Conservation (phyloP, 495 filamentous ascomycete species). For the Talaromyces proteolyticus region DNA sequence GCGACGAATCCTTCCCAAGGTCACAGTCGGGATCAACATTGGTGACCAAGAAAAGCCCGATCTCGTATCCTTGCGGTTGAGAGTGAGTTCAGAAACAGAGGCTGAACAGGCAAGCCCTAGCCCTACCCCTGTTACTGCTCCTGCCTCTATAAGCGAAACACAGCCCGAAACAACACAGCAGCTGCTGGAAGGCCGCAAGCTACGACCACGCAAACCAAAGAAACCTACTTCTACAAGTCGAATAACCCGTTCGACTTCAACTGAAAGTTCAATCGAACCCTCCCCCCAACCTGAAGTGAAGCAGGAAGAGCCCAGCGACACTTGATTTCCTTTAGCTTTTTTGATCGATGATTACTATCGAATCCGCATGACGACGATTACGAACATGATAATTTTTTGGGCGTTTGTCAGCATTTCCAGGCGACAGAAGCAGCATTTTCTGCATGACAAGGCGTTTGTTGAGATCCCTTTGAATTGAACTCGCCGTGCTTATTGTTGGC, state of each 20-base stretch:
- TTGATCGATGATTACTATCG: neutral
- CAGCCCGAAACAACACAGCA: neutral
- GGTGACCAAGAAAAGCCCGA: slow-evolving; percentile 36
- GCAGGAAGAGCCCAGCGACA: neutral
- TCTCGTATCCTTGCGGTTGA: slow-evolving; percentile 38
- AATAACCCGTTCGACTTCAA: neutral
- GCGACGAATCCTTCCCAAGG: slow-evolving; percentile 33
- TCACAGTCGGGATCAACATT: slow-evolving; percentile 43
- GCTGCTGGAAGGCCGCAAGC: neutral
- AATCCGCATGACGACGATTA: neutral
- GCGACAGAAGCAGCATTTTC: slow-evolving; percentile 1
- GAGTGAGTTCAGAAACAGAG: slow-evolving; percentile 23
- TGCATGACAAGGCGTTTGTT: slow-evolving; percentile 7
- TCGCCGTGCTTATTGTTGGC: no score
- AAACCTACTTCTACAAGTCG: neutral
- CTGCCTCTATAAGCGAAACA: neutral
- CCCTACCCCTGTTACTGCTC: neutral
- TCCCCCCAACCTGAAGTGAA: neutral
- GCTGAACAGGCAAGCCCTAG: slow-evolving; percentile 7
- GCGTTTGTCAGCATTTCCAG: slow-evolving; percentile 5
- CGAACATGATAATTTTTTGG: neutral
- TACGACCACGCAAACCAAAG: slow-evolving; percentile 2
- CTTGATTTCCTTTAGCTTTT: neutral
- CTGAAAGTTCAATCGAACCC: neutral
- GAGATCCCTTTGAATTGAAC: no score